These are phyloP conservation scores for Laguncularia racemosa DNA, from an alignment of 345 rosid genomes.

Conservation along the genomic window DNA sequence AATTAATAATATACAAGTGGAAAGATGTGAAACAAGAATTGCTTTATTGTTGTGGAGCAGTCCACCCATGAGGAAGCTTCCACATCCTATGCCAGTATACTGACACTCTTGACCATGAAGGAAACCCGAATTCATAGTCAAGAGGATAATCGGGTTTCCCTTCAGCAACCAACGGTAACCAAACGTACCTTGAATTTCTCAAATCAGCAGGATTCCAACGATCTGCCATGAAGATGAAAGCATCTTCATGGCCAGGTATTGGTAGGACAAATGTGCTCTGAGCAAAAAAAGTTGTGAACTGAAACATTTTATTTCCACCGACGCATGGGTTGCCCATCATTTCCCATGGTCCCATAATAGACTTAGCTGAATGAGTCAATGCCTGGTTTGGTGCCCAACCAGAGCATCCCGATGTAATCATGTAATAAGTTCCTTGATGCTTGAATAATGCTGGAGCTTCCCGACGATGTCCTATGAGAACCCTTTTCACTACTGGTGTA, in stretches of 20 bases:
- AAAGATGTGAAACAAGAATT: background rate
- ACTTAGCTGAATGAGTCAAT: conserved; percentile 65
- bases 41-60: background rate
- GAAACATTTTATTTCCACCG: conserved; percentile 70
- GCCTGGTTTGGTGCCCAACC: conserved; percentile 99
- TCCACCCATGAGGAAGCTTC: conserved; percentile 45
- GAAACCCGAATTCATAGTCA: conserved; percentile 63
- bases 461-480: conserved; percentile 60
- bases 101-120: conserved; percentile 73
- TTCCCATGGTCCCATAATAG: conserved; percentile 97
- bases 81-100: conserved; percentile 88
- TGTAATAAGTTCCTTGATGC: conserved; percentile 67
- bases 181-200: conserved; percentile 79
- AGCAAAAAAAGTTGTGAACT: conserved; percentile 66
- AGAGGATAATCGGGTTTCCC: conserved; percentile 74
- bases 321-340: conserved; percentile 79
- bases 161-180: conserved; percentile 73
- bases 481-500: conserved; percentile 35
- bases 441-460: conserved; percentile 94
- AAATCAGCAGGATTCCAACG: conserved; percentile 89
- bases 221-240: conserved; percentile 84
- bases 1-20: background rate
- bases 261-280: conserved; percentile 87
- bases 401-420: conserved; percentile 87
- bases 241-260: conserved; percentile 47